Evolutionary conservation across 495 filamentous ascomycete species (phyloP), one percentile per base, ranked within the genome.

Genomic region (Podospora fimiseda): DNA sequence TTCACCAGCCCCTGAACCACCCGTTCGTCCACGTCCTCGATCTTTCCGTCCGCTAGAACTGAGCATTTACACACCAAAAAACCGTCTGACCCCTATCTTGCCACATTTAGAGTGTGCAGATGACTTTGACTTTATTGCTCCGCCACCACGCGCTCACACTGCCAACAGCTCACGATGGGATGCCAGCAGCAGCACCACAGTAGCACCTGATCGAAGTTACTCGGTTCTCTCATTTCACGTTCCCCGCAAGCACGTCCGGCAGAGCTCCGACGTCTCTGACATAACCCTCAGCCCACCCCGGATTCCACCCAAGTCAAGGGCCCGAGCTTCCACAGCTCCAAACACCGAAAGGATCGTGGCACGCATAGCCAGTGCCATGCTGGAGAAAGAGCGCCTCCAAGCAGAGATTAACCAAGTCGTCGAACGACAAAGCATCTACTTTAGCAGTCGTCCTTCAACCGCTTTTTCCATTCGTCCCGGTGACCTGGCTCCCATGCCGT

Each of bases 41-140:
- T 66, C 74, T 14, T 89, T 89, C 66, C 77, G 79, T 33, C 86
- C 87, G 9, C 73, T 93, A 36, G 81, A 92, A 68, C 74, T 94
- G 45, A 89, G 80, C 68, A 87, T 94, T 52, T 83, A 87, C 61
- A 63, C 75, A 50, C 78, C 82, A 21, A 75, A 82, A 22, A 80
- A 84, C 61, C 78, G 76, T 41, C 72, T 94, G 9, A 88, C 89
- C 13, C 78, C 81, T 9, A 70, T 80, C 16, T 57, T 86, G 3
- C 78, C 80, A 22, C 68, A 77, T 50, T 69, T 84, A 47, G 60
- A 70, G 30, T 56, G 61, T 47, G 56, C 37, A 21, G 62, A 70
- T 2, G 57, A 58, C 20, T 53, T 65, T 2, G 57, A 58, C 23
- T 53, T 65, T 27, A 66, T 74, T 44, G 70, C 72, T 6, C 72